Conservation (phyloP, 1,139 yeast species). For the Magnusiomyces suaveolens region DNA sequence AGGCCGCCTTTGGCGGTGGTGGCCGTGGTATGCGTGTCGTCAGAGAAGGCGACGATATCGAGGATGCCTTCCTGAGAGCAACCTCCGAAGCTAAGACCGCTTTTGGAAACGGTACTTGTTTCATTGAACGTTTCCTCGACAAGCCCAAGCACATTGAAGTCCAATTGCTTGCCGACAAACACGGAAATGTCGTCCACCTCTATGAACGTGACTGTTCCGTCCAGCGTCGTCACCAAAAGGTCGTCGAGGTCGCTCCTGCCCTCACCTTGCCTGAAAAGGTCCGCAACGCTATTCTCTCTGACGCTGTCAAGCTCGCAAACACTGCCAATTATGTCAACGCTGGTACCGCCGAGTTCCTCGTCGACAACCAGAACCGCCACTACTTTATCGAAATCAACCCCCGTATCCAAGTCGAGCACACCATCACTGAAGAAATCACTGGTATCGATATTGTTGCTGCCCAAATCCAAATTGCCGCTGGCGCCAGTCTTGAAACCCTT, state of each 20-base stretch:
- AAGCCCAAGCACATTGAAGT: constrained; percentile 97
- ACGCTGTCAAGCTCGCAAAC: constrained; percentile 86
- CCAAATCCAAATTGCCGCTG: constrained; percentile 98
- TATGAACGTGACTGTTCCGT: constrained; percentile 98
- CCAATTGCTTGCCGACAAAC: constrained; percentile 85
- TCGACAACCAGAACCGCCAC: constrained; percentile 88
- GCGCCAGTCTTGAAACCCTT: constrained; percentile 84
- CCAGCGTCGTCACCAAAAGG: constrained; percentile 98
- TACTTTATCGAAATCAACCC: constrained; percentile 98
- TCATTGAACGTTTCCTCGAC: constrained; percentile 90
- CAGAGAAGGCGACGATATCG: constrained; percentile 87
- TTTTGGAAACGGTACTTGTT: constrained; percentile 96
- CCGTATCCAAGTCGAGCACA: constrained; percentile 97
- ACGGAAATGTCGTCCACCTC: constrained; percentile 90
- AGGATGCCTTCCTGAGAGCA: constrained; percentile 89
- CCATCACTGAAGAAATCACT: constrained; percentile 96
- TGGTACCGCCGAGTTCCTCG: constrained; percentile 97
- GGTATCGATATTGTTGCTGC: constrained; percentile 98
- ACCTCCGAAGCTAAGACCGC: constrained; percentile 89
- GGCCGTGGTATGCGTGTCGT: constrained; percentile 99
- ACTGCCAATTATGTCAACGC: constrained; percentile 91
- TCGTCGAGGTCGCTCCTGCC: constrained; percentile 99
- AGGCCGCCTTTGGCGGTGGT: constrained; percentile 99
- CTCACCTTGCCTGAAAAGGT: constrained; percentile 72
- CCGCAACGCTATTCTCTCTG: constrained; percentile 84